A percentile compares a stretch with the other conserved stretches of the same genome.
Conservation (phyloP, 2,329 filamentous ascomycete genomes). For the Verticillium klebahnii region DNA sequence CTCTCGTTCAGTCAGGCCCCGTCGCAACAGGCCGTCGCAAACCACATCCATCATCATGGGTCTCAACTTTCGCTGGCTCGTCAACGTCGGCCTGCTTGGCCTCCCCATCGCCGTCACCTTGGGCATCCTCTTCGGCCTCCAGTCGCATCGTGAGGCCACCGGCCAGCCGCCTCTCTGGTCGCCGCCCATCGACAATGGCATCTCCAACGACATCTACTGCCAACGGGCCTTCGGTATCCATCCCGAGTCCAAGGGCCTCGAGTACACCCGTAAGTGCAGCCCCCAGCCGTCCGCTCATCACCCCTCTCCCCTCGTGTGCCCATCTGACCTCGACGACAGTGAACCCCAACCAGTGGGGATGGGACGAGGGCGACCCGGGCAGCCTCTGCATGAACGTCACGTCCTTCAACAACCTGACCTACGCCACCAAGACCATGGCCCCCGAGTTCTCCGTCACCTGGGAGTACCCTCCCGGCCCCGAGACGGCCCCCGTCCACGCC, state of each 20-base stretch:
- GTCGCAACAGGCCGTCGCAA: background rate
- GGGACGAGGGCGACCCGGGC: conserved; percentile 30
- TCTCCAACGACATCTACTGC: conserved; percentile 33
- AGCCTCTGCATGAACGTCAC: conserved; percentile 48
- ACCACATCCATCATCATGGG: conserved; percentile 26
- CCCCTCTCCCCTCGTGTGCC: background rate
- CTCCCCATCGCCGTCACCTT: conserved; percentile 45
- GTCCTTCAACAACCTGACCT: conserved; percentile 44
- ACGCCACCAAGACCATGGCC: conserved; percentile 38
- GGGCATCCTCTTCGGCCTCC: conserved; percentile 44
- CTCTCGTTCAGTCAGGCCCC: background rate
- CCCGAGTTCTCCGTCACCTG: conserved; percentile 49
- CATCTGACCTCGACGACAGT: conserved; percentile 25
- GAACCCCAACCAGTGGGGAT: conserved; percentile 53
- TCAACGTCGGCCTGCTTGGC: conserved; percentile 45
- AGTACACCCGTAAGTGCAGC: conserved; percentile 41
- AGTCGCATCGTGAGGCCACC: conserved; percentile 34
- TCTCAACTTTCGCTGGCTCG: conserved; percentile 33
- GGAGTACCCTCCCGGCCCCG: conserved; percentile 39
- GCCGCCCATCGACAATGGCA: conserved; percentile 26
- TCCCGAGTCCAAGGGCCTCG: conserved; percentile 34
- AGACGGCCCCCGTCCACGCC: conserved; percentile 44
- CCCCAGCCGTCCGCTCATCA: background rate
- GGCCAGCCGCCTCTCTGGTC: conserved; percentile 41
- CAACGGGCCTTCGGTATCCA: conserved; percentile 39